These are phyloP conservation scores for Alloteropsis semialata DNA, from an alignment of 176 grass and related monocot genomes.

Conservation along the genomic window DNA sequence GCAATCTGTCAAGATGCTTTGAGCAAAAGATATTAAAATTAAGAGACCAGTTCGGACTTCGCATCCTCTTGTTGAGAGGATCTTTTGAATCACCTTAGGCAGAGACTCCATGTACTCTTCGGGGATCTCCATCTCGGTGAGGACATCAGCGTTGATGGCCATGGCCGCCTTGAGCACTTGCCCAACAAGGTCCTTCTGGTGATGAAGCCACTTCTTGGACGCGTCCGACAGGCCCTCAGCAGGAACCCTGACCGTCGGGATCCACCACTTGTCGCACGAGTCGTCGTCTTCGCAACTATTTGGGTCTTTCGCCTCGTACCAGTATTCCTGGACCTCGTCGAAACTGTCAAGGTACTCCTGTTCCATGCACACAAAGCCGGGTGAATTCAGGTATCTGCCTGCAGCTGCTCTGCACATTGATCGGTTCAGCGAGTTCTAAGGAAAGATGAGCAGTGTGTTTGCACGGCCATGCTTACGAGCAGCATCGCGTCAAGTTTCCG, in stretches of 20 bases:
- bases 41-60: neutral
- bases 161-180: slow-evolving; percentile 84
- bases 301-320: slow-evolving; percentile 52
- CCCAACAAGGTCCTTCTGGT: slow-evolving; percentile 71
- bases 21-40: neutral
- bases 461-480: slow-evolving; percentile 44
- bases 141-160: slow-evolving; percentile 71
- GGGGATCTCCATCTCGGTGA: slow-evolving; percentile 70
- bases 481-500: slow-evolving; percentile 79
- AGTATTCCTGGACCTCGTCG: slow-evolving; percentile 49
- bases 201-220: slow-evolving; percentile 56
- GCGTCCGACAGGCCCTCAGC: slow-evolving; percentile 48
- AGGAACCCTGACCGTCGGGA: slow-evolving; percentile 72
- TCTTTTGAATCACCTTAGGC: slow-evolving; percentile 52
- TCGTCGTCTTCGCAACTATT: slow-evolving; percentile 19
- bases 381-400: neutral
- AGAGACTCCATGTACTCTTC: slow-evolving; percentile 66
- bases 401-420: neutral
- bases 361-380: neutral
- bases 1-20: neutral
- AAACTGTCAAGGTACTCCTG: slow-evolving; percentile 79
- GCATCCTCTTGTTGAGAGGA: neutral
- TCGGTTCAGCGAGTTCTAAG: neutral
- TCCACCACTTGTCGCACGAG: slow-evolving; percentile 72
- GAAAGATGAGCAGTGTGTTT: neutral